Percentiles rank a stretch among this genome's conserved stretches.
Evolutionary conservation across 768 basidiomycete genomes (phyloP).

Genomic region (Lentinula guzmanii): DNA sequence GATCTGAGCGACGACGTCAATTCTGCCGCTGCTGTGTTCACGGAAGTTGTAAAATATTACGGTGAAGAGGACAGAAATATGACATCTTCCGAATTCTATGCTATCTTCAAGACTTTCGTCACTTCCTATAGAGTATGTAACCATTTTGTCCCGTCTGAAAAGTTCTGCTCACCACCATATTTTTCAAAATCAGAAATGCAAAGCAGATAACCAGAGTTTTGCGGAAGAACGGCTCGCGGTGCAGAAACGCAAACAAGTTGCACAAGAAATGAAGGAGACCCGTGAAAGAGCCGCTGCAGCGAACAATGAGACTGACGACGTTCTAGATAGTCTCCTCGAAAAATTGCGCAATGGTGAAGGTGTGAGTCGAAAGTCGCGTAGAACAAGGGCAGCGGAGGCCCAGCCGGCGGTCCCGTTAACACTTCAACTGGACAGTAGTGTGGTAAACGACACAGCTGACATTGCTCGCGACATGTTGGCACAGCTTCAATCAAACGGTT

Average conservation of each 20-base stretch:
- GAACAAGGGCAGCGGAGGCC: conserved; percentile 31
- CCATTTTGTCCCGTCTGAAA: background rate
- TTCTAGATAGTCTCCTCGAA: conserved; percentile 67
- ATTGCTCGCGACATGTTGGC: conserved; percentile 74
- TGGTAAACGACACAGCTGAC: conserved; percentile 36
- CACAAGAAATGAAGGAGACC: conserved; percentile 55
- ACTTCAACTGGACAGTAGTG: conserved; percentile 26
- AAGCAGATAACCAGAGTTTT: conserved; percentile 66
- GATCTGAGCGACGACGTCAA: conserved; percentile 86
- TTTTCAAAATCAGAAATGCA: conserved; percentile 66
- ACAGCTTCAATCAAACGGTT: conserved; percentile 65
- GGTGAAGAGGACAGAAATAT: conserved; percentile 89
- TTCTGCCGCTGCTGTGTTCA: conserved; percentile 76
- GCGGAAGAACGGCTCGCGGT: conserved; percentile 64
- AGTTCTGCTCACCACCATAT: background rate
- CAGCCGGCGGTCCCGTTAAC: conserved; percentile 28
- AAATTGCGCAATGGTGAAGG: conserved; percentile 68
- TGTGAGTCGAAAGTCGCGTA: conserved; percentile 49
- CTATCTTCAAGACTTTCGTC: conserved; percentile 94
- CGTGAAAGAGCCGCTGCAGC: conserved; percentile 41
- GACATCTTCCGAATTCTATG: conserved; percentile 90
- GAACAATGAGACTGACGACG: conserved; percentile 48
- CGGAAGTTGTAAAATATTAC: conserved; percentile 84
- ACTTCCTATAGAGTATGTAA: conserved; percentile 77
- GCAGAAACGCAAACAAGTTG: conserved; percentile 64